Evolutionary conservation across 106 monocot genomes (phyloP).

Genomic region (Apostasia shenzhenica): DNA sequence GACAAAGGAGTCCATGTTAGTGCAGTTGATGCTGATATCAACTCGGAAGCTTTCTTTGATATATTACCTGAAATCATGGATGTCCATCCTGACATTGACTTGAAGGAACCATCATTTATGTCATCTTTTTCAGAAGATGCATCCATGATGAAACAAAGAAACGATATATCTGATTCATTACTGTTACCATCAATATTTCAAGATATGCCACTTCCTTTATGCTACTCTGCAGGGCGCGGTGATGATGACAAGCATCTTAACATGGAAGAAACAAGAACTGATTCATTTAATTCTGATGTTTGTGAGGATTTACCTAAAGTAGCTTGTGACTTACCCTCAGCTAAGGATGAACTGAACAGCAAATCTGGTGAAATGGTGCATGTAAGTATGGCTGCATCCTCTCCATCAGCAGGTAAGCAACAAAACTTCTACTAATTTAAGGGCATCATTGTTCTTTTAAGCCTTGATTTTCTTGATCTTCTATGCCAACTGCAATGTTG

Average conservation of each 20-base stretch:
- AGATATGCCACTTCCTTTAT: not conserved
- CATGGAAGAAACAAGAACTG: not conserved
- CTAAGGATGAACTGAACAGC: not conserved
- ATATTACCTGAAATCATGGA: slow-evolving; percentile 13
- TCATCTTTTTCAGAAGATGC: not conserved
- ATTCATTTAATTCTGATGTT: slow-evolving; percentile 1
- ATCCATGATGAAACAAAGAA: not conserved
- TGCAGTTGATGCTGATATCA: slow-evolving; percentile 7
- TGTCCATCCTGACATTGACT: slow-evolving; percentile 7
- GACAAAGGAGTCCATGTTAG: not conserved
- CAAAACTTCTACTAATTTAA: not conserved
- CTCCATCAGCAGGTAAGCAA: not conserved
- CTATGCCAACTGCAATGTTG: not conserved
- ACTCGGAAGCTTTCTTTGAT: slow-evolving; percentile 10
- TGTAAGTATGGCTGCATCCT: not conserved
- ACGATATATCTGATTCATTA: not conserved
- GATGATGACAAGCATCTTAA: not conserved
- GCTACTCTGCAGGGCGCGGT: slow-evolving; percentile 1
- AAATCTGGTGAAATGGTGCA: not conserved
- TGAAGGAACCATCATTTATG: slow-evolving; percentile 5
- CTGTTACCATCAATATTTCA: not conserved
- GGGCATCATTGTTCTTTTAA: not conserved
- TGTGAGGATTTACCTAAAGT: not conserved
- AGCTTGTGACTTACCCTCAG: not conserved
- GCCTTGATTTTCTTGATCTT: not conserved